Evolutionary conservation across 139 green algal genomes (phyloP).

Genomic region (Diplosphaera chodatii): DNA sequence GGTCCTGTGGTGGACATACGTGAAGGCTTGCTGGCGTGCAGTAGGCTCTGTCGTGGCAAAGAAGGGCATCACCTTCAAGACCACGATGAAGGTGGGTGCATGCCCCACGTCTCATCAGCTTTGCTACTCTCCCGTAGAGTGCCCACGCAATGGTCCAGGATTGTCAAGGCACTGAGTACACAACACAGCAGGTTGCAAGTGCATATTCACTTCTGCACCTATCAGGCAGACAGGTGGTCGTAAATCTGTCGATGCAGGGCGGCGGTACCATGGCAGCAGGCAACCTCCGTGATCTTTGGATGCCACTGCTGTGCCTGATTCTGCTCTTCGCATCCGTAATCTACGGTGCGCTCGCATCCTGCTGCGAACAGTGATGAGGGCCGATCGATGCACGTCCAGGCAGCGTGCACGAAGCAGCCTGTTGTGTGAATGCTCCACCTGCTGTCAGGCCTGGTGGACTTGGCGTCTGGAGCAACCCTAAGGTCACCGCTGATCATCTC

Average conservation of each 20-base stretch:
- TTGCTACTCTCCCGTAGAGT: too few species aligned
- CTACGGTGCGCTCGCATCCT: background rate
- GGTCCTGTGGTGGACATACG: constrained; percentile 33
- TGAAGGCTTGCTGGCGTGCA: constrained; percentile 17
- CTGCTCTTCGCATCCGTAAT: constrained; percentile 3
- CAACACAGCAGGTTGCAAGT: too few species aligned
- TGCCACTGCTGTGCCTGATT: constrained; percentile 8
- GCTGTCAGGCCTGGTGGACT: background rate
- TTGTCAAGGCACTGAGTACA: too few species aligned
- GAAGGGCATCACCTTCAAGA: constrained; percentile 24
- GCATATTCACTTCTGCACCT: too few species aligned
- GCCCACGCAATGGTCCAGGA: too few species aligned
- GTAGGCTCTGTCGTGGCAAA: background rate
- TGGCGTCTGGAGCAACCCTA: constrained; percentile 5
- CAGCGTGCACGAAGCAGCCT: too few species aligned
- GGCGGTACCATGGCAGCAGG: constrained; percentile 3
- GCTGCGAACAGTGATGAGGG: too few species aligned
- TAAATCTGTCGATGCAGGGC: background rate
- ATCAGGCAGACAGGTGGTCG: too few species aligned
- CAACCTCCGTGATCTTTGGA: constrained; percentile 21
- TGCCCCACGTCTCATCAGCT: too few species aligned
- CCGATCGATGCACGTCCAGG: too few species aligned
- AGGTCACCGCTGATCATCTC: constrained; percentile 28
- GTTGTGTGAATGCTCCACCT: too few species aligned
- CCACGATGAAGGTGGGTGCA: constrained; percentile 18